phyloP scores from a whole-genome alignment of 2,329 filamentous ascomycete genomes.

The Trichoderma gracile region DNA sequence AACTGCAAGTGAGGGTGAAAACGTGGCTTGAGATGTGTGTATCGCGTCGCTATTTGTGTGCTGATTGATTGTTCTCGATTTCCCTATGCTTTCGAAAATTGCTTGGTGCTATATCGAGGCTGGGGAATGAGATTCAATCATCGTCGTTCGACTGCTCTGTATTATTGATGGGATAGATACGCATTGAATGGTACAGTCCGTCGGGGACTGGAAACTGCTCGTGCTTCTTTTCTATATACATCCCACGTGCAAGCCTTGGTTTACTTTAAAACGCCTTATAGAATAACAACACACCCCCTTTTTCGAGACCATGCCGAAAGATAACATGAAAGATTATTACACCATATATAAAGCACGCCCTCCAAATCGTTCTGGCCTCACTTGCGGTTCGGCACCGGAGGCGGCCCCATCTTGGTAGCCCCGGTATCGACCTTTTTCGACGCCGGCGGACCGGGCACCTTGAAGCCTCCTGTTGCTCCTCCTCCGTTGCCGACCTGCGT shows the following conservation, averaged over 20 bases:
- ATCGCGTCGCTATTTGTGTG: too few species aligned
- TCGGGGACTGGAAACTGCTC: neutral
- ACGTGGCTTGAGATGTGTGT: too few species aligned
- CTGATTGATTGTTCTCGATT: too few species aligned
- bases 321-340: neutral
- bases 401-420: conserved; percentile 41
- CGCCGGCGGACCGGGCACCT: conserved; percentile 73
- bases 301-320: too few species aligned
- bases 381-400: conserved; percentile 36
- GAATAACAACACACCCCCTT: neutral
- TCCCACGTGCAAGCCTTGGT: neutral
- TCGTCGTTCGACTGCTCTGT: too few species aligned
- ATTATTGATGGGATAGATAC: too few species aligned
- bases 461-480: conserved; percentile 64
- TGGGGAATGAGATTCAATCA: too few species aligned
- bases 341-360: neutral
- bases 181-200: too few species aligned
- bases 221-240: neutral
- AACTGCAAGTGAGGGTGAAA: too few species aligned
- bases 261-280: neutral
- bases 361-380: neutral
- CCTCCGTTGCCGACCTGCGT: conserved; percentile 70
- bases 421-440: conserved; percentile 64
- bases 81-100: too few species aligned
- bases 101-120: too few species aligned